Evolutionary conservation across 768 basidiomycete species (phyloP), one percentile per base, ranked within the genome.

Genomic region (Pulveroboletus sp.): DNA sequence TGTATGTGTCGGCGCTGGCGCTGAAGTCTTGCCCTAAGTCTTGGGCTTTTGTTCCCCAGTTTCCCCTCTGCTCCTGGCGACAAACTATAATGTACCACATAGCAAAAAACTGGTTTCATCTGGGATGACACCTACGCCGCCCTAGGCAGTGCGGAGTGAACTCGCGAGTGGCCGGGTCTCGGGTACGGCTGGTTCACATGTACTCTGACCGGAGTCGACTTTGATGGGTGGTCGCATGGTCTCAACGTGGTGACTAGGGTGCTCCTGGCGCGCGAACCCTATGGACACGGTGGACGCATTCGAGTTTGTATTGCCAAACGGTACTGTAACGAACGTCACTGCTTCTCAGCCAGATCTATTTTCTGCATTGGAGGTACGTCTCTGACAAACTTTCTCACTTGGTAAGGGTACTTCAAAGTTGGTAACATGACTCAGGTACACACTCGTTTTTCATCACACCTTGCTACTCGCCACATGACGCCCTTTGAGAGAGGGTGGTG

Each of bases 121-220:
- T 86, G 83, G 83, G 84, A 87, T 58, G 77, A 83, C 31, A 81
- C 79, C 64, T 86, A 84, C 53, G 68, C 69, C 3, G 76, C 75
- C 6, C 70, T 86, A 5, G 71, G 6, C 78, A 76, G 0, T 57
- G 70, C 47, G 71, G 69, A 6, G 76, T 81, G 8, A 80, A 72
- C 40, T 84, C 14, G 73, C 83, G 8, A 84, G 84, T 0, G 81
- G 78, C 4, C 70, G 83, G 1, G 78, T 82, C 4, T 64, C 75
- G 8, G 81, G 81, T n/a, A n/a, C n/a, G 21, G 21, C 21, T 21
- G 21, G 21, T 21, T 21, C 21, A 21, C 21, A 21, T 21, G 21
- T 4, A 21, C 21, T 4, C 21, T 21, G 35, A 17, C 33, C 33
- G 30, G 47, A 36, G 28, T 21, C 15, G 11, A 37, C 41, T 36